These are phyloP conservation scores for Beta macrorhiza DNA, from an alignment of 179 eudicot species.

Conservation along the genomic window DNA sequence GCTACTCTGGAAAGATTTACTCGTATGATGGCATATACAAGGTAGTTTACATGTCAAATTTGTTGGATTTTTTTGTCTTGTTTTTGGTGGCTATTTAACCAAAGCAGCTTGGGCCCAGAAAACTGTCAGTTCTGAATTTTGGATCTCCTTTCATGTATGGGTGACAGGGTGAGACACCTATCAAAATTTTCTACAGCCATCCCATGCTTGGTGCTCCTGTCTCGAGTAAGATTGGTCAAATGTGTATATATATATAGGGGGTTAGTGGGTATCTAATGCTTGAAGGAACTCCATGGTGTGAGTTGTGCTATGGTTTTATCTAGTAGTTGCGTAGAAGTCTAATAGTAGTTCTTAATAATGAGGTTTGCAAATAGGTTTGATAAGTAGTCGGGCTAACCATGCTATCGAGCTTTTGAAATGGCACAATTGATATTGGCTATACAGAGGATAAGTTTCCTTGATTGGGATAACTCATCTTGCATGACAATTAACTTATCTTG, in stretches of 20 bases:
- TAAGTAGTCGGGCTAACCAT: too few species aligned
- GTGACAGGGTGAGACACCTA: neutral
- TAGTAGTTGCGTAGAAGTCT: too few species aligned
- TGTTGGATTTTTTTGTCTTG: neutral
- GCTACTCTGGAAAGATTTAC: constrained; percentile 32
- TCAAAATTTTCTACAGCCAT: neutral
- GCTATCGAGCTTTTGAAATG: too few species aligned
- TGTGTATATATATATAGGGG: too few species aligned
- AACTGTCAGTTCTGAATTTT: neutral
- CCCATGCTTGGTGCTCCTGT: too few species aligned
- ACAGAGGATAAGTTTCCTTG: too few species aligned
- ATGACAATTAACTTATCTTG: too few species aligned
- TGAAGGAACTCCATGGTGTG: neutral
- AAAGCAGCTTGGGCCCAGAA: neutral
- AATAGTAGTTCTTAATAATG: too few species aligned
- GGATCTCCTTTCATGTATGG: neutral
- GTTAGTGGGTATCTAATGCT: neutral
- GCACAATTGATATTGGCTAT: too few species aligned
- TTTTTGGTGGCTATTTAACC: neutral
- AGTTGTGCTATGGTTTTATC: neutral
- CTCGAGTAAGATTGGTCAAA: too few species aligned
- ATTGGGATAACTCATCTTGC: too few species aligned
- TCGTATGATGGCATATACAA: constrained; percentile 45
- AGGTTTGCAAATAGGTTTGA: too few species aligned
- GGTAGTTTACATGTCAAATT: constrained; percentile 22